phyloP scores from a whole-genome alignment of 176 grass and related monocot genomes.

The Areca catechu region DNA sequence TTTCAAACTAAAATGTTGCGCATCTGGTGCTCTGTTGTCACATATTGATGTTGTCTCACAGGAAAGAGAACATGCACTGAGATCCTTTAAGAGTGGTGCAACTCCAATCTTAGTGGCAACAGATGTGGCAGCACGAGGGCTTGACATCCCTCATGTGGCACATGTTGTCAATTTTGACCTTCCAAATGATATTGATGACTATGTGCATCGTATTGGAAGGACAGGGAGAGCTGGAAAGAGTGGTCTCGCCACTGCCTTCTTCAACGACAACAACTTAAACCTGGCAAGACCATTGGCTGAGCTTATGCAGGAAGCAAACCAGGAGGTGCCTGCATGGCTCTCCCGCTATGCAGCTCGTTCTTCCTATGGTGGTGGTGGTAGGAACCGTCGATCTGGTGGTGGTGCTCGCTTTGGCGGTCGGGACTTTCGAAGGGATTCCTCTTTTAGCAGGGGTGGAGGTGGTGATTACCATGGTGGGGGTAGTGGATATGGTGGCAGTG shows the following conservation, averaged over 20 bases:
- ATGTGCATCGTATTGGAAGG: conserved; percentile 27
- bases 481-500: neutral
- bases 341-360: conserved; percentile 17
- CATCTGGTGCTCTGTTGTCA: conserved; percentile 3
- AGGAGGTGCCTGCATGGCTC: conserved; percentile 26
- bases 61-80: conserved; percentile 26
- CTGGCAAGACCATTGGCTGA: conserved; percentile 13
- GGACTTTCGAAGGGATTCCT: conserved; percentile 1
- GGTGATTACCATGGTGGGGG: conserved; percentile 2
- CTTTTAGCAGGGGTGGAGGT: neutral
- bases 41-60: neutral
- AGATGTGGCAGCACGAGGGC: conserved; percentile 28
- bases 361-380: conserved; percentile 19
- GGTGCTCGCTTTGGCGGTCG: conserved; percentile 5
- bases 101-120: conserved; percentile 30
- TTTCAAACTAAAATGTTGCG: neutral
- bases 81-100: conserved; percentile 28
- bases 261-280: conserved; percentile 10
- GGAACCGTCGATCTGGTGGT: conserved; percentile 19
- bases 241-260: conserved; percentile 24
- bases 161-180: conserved; percentile 33
- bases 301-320: conserved; percentile 27
- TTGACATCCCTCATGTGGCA: conserved; percentile 28
- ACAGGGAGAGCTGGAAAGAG: conserved; percentile 23
- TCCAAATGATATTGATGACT: conserved; percentile 31